These are phyloP conservation scores for Papiliotrema fonsecae DNA, from an alignment of 1,284 basidiomycete species.

Conservation along the genomic window DNA sequence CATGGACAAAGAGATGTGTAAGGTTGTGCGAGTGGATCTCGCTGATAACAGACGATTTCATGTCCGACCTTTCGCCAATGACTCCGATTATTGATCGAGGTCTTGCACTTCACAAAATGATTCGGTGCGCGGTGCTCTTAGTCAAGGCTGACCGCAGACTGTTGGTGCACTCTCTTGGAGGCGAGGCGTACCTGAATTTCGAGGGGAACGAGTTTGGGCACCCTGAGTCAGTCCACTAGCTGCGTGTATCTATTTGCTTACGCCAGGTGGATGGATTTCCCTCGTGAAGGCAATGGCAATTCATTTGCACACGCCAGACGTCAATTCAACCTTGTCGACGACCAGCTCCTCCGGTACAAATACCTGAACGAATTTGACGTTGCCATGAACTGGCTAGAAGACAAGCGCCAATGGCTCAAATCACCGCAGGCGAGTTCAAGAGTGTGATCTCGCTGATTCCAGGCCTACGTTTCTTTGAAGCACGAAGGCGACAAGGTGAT, in stretches of 20 bases:
- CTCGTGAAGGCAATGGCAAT: constrained; percentile 87
- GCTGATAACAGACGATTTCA: constrained; percentile 68
- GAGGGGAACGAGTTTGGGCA: constrained; percentile 98
- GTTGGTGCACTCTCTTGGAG: constrained; percentile 84
- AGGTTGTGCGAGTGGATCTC: constrained; percentile 15
- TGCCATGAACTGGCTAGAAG: constrained; percentile 86
- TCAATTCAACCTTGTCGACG: constrained; percentile 93
- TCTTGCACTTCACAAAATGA: constrained; percentile 93
- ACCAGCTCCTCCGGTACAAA: constrained; percentile 75
- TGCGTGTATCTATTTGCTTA: constrained; percentile 2
- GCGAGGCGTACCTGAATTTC: constrained; percentile 96
- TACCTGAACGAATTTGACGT: constrained; percentile 91
- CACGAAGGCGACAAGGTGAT: constrained; percentile 87
- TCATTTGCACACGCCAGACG: constrained; percentile 93
- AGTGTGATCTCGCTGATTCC: constrained; percentile 6
- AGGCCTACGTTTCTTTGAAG: constrained; percentile 89
- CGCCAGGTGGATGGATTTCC: constrained; percentile 92
- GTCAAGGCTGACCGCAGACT: constrained; percentile 54
- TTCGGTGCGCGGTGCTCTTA: constrained; percentile 55
- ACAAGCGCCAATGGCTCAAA: constrained; percentile 75
- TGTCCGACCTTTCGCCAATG: constrained; percentile 83
- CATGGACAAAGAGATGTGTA: constrained; percentile 99
- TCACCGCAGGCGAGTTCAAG: constrained; percentile 61
- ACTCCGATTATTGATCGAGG: constrained; percentile 87
- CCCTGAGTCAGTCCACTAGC: constrained; percentile 63